Percentiles rank a stretch among this genome's conserved stretches.
Conservation (phyloP, 441 rosid species). For the Viola pubescens region DNA sequence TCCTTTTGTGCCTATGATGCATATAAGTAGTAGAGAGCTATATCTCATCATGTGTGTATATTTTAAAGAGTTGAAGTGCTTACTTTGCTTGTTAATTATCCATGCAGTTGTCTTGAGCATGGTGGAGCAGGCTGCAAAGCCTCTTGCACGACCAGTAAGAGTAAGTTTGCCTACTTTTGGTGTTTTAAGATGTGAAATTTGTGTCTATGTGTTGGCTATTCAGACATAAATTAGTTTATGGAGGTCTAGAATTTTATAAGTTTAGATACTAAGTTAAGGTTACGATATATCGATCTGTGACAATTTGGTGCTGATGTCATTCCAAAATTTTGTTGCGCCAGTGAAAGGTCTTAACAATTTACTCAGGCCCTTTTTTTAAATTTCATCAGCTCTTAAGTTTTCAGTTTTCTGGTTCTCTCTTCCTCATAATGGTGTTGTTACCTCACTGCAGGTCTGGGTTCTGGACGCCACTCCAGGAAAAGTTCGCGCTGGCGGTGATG, state of each 20-base stretch:
- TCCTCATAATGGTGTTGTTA: background rate
- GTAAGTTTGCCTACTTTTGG: slow-evolving; percentile 33
- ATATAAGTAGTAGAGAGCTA: slow-evolving; percentile 4
- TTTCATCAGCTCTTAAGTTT: slow-evolving; percentile 2
- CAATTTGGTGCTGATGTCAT: too few species aligned
- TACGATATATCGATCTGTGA: too few species aligned
- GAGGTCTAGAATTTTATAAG: background rate
- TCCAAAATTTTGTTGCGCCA: too few species aligned
- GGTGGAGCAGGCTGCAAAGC: slow-evolving; percentile 97
- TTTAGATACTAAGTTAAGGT: too few species aligned
- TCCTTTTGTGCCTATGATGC: slow-evolving; percentile 7
- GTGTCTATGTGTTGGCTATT: slow-evolving; percentile 3
- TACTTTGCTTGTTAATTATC: slow-evolving; percentile 21
- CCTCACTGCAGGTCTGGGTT: slow-evolving; percentile 66
- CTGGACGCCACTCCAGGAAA: slow-evolving; percentile 97
- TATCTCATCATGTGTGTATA: slow-evolving; percentile 10
- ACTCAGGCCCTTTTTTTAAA: background rate
- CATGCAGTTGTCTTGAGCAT: slow-evolving; percentile 81
- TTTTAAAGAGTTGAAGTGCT: slow-evolving; percentile 15
- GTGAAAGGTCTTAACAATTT: too few species aligned
- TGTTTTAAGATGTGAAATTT: slow-evolving; percentile 10
- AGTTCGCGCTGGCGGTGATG: slow-evolving; percentile 77
- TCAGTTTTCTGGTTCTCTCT: background rate
- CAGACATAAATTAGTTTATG: slow-evolving; percentile 6
- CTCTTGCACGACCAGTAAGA: slow-evolving; percentile 89